Evolutionary conservation across 495 filamentous ascomycete genomes (phyloP), one percentile per base, ranked within the genome.

Genomic region (Halenospora varia): DNA sequence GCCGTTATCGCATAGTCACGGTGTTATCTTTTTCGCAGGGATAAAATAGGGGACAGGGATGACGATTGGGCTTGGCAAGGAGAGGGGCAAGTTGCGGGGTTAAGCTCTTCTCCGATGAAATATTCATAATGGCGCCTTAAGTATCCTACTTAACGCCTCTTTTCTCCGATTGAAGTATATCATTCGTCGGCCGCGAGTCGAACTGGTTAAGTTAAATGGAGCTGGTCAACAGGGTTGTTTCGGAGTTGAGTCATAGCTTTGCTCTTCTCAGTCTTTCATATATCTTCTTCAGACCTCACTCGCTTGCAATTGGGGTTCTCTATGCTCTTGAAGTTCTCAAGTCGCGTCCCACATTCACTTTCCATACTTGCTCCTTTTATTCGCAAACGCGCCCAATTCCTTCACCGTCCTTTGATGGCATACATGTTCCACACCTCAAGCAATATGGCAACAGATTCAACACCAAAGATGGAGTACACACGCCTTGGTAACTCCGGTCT

Each of bases 401-500:
- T 50, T 50, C 47, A 13, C 13, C 6, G 3, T 47, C 40, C 39
- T n/a, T n/a, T n/a, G n/a, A n/a, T n/a, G n/a, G n/a, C n/a, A n/a
- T n/a, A n/a, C n/a, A n/a, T n/a, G n/a, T n/a, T n/a, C n/a, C 45
- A 29, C 8, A 13, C 25, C 25, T 23, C 2, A 40, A 55, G 20
- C 47, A 56, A n/a, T 4, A 62, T 62, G 54, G 44, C 55, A 3
- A 25, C 18, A n/a, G 40, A 62, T 23, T 20, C 52, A 10, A 20
- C 53, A 3, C 48, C 72, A 56, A 79, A 78, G 62, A 72, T 70
- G 61, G 73, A 80, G 50, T 81, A 81, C 60, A 73, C 70, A 20
- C 73, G 75, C 25, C 74, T 90, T 10, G 87, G 87, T 18, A 80
- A 75, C 24, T 85, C 80, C 29, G 87, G 87, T 47, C 80, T 90